Evolutionary conservation across 1,139 yeast genomes (phyloP).

Genomic region (Scheffersomyces quercinus): DNA sequence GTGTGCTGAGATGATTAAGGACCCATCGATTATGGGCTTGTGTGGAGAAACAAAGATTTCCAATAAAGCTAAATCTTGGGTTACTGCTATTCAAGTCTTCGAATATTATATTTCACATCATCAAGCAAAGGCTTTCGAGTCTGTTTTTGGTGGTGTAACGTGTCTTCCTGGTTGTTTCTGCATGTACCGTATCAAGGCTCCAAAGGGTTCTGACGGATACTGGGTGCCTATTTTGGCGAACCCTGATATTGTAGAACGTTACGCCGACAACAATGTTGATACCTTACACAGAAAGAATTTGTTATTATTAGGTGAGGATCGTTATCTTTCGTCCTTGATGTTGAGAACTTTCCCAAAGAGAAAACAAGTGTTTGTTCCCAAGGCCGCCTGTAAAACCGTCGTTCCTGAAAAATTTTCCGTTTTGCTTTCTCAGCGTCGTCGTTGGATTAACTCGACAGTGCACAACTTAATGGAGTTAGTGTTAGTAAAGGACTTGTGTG

Average conservation of each 20-base stretch:
- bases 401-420: conserved; percentile 85
- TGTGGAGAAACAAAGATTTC: conserved; percentile 98
- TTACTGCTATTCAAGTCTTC: conserved; percentile 92
- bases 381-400: conserved; percentile 92
- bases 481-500: conserved; percentile 87
- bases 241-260: conserved; percentile 95
- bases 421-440: conserved; percentile 89
- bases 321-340: conserved; percentile 87
- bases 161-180: conserved; percentile 98
- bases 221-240: conserved; percentile 97
- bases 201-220: conserved; percentile 85
- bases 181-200: conserved; percentile 92
- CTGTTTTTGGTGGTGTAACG: conserved; percentile 94
- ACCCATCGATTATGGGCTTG: conserved; percentile 88
- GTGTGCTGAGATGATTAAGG: conserved; percentile 90
- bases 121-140: conserved; percentile 94
- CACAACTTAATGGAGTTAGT: conserved; percentile 93
- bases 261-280: conserved; percentile 84
- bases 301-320: conserved; percentile 88
- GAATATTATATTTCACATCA: conserved; percentile 96
- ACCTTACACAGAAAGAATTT: conserved; percentile 90
- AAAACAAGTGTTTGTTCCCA: conserved; percentile 89
- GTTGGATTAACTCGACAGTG: conserved; percentile 98
- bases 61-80: conserved; percentile 86
- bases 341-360: conserved; percentile 90